Conservation (phyloP, 257 asterid genomes). For the Craterostigma plantagineum region DNA sequence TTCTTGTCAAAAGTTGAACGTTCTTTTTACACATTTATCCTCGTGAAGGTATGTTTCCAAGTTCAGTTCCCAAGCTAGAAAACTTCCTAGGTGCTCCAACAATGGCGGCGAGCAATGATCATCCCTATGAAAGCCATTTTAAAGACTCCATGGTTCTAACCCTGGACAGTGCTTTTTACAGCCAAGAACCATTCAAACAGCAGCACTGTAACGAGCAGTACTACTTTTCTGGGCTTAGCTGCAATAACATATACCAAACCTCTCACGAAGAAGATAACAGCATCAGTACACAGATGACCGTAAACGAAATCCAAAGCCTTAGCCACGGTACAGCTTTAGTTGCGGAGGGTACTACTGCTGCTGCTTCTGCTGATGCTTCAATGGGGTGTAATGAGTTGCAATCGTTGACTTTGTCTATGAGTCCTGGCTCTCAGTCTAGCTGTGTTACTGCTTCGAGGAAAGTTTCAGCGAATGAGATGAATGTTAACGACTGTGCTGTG, state of each 20-base stretch:
- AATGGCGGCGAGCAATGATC: slow-evolving; percentile 29
- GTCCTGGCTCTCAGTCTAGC: slow-evolving; percentile 77
- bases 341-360: slow-evolving; percentile 13
- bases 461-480: slow-evolving; percentile 31
- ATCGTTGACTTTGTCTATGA: slow-evolving; percentile 56
- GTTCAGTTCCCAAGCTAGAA: slow-evolving; percentile 60
- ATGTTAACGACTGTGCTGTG: slow-evolving; percentile 6
- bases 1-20: no score
- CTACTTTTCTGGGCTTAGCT: slow-evolving; percentile 19
- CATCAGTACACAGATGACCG: slow-evolving; percentile 19
- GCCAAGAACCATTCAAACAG: slow-evolving; percentile 15
- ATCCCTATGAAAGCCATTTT: slow-evolving; percentile 10
- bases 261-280: slow-evolving; percentile 11
- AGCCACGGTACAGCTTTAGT: slow-evolving; percentile 19
- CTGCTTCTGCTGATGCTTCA: slow-evolving; percentile 9
- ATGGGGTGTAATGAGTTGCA: slow-evolving; percentile 30
- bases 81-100: slow-evolving; percentile 60
- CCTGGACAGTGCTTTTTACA: slow-evolving; percentile 36
- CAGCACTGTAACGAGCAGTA: slow-evolving; percentile 16
- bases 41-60: slow-evolving; percentile 20
- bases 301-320: slow-evolving; percentile 35
- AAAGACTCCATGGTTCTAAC: slow-evolving; percentile 34
- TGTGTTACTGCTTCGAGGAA: slow-evolving; percentile 48
- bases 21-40: neutral
- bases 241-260: slow-evolving; percentile 26